Conservation (phyloP, 1,284 basidiomycete genomes). For the Naganishia sp. region DNA sequence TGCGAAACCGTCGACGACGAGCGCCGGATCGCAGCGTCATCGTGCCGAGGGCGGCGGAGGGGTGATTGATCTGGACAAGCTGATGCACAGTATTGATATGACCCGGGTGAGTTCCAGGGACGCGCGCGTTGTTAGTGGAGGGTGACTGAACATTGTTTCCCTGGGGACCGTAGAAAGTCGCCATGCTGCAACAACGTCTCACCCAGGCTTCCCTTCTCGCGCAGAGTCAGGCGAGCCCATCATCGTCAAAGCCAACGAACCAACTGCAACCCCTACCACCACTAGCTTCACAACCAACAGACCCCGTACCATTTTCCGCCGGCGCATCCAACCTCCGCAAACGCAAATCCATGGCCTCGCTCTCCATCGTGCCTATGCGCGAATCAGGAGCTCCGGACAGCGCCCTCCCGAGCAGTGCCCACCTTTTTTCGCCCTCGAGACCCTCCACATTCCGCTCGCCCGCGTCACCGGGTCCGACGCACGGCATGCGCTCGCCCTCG, state of each 20-base stretch:
- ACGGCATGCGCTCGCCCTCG: conserved; percentile 11
- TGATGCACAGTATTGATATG: conserved; percentile 30
- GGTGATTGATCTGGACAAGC: conserved; percentile 20
- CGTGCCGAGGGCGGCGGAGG: not conserved
- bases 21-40: not conserved
- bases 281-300: not conserved
- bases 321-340: conserved; percentile 12
- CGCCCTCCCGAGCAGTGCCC: not conserved
- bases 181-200: conserved; percentile 22
- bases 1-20: not conserved
- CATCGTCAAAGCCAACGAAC: not conserved
- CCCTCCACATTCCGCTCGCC: not conserved
- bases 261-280: not conserved
- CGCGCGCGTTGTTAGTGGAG: not conserved
- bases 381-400: not conserved
- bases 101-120: conserved; percentile 13
- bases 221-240: conserved; percentile 4
- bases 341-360: conserved; percentile 26
- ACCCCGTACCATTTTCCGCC: not conserved
- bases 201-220: conserved; percentile 12
- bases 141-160: too few species aligned
- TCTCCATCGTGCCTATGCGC: conserved; percentile 13
- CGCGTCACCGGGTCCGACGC: not conserved
- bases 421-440: conserved; percentile 9
- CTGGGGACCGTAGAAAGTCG: conserved; percentile 8